A percentile compares a stretch with the other conserved stretches of the same genome.
These are phyloP conservation scores for Imleria badia DNA, from an alignment of 768 basidiomycete species.

Conservation along the genomic window DNA sequence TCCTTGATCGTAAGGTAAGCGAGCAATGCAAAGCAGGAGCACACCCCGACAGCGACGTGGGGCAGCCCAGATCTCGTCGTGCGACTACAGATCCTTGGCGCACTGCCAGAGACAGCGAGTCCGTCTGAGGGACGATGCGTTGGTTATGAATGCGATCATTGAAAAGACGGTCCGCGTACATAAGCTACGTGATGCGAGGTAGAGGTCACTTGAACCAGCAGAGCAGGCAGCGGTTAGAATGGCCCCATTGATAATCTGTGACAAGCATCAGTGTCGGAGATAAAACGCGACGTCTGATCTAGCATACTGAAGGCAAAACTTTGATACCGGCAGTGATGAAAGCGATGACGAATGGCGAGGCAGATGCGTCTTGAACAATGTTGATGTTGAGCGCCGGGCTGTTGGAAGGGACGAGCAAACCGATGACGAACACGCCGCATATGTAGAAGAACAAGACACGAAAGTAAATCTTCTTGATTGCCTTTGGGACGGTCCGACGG, in stretches of 20 bases:
- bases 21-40: conserved; percentile 35
- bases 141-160: too few relatives aligned
- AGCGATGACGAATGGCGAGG: conserved; percentile 1
- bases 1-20: conserved; percentile 40
- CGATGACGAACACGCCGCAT: conserved; percentile 3
- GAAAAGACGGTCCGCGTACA: background rate
- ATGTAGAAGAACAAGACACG: conserved; percentile 4
- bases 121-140: conserved; percentile 42
- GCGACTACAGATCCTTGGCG: conserved; percentile 50
- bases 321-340: background rate
- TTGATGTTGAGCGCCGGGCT: conserved; percentile 23
- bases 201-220: conserved; percentile 5
- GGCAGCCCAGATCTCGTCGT: conserved; percentile 44
- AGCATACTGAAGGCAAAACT: background rate
- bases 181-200: conserved; percentile 6
- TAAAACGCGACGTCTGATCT: background rate
- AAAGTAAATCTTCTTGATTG: background rate
- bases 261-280: background rate
- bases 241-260: conserved; percentile 4
- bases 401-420: conserved; percentile 4
- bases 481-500: conserved; percentile 1
- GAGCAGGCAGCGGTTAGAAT: conserved; percentile 4
- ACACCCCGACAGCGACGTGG: conserved; percentile 36
- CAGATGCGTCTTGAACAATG: conserved; percentile 15
- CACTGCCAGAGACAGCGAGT: conserved; percentile 51